Conservation (phyloP, 2,329 filamentous ascomycete genomes). For the Ceratocystis alfenasii region DNA sequence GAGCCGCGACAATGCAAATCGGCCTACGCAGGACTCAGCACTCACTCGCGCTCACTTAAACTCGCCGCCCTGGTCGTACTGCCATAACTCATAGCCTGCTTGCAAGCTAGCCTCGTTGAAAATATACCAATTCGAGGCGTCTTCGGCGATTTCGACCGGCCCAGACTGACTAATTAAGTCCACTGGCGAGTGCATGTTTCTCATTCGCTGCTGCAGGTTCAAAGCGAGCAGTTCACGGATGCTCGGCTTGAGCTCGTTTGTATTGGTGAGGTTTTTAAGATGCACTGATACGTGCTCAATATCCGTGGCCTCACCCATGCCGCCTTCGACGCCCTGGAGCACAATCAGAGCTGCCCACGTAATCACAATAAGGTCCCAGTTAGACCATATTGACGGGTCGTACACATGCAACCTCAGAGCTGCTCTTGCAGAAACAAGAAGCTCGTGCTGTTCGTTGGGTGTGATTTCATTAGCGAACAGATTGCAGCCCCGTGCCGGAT, state of each 20-base stretch:
- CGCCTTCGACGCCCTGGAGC: conserved; percentile 33
- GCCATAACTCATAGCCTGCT: conserved; percentile 24
- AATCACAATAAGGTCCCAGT: conserved; percentile 36
- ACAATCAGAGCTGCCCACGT: conserved; percentile 36
- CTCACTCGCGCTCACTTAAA: not conserved
- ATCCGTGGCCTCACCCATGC: conserved; percentile 30
- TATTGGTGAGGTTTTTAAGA: conserved; percentile 27
- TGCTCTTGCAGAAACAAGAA: conserved; percentile 33
- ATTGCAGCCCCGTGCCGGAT: conserved; percentile 31
- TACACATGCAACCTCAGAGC: conserved; percentile 32
- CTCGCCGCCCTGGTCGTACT: not conserved
- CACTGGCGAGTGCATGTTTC: conserved; percentile 25
- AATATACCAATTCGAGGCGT: conserved; percentile 26
- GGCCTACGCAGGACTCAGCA: too few relatives aligned
- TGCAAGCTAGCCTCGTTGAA: conserved; percentile 27
- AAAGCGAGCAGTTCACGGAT: conserved; percentile 25
- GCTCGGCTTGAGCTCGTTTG: conserved; percentile 26
- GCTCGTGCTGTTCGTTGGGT: conserved; percentile 32
- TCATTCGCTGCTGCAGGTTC: conserved; percentile 27
- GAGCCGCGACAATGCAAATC: too few relatives aligned
- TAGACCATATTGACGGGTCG: conserved; percentile 35
- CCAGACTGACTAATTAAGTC: conserved; percentile 21
- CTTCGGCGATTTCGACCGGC: conserved; percentile 21
- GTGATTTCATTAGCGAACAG: conserved; percentile 32
- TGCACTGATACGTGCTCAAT: conserved; percentile 28